A percentile compares a stretch with the other conserved stretches of the same genome.
Conservation (phyloP, 2,329 filamentous ascomycete species). For the Trichoderma arundinaceum region DNA sequence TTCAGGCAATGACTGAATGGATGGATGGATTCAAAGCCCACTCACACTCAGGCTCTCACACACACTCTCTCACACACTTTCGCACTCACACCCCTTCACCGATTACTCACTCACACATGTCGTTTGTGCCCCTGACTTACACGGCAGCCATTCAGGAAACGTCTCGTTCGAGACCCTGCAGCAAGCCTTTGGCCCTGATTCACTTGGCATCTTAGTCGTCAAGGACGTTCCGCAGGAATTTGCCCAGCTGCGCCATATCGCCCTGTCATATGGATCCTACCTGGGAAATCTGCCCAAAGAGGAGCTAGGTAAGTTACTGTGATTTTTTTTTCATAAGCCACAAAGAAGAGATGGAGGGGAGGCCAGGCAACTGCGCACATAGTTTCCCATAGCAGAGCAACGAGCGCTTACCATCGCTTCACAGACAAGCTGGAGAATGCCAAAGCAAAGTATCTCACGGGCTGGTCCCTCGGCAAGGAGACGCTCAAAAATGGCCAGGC, state of each 20-base stretch:
- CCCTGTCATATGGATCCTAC: constrained; percentile 87
- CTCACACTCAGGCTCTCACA: not conserved
- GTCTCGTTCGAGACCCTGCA: constrained; percentile 72
- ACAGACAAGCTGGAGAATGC: constrained; percentile 63
- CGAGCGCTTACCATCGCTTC: constrained; percentile 12
- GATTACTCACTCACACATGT: not conserved
- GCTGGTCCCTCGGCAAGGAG: constrained; percentile 84
- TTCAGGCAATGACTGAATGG: not conserved
- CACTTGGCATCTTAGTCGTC: constrained; percentile 91
- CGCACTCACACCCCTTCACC: not conserved
- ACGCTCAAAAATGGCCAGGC: constrained; percentile 77
- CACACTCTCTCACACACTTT: not conserved
- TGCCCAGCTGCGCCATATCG: constrained; percentile 68
- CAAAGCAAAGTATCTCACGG: constrained; percentile 67
- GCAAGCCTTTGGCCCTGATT: constrained; percentile 86
- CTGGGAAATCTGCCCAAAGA: constrained; percentile 77
- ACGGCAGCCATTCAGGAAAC: constrained; percentile 54
- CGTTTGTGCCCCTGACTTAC: constrained; percentile 14
- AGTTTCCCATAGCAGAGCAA: constrained; percentile 1
- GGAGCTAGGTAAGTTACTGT: constrained; percentile 67
- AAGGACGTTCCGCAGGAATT: constrained; percentile 80
- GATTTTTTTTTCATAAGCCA: not conserved
- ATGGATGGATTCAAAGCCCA: constrained; percentile 4
- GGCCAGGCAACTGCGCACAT: not conserved
- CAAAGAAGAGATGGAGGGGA: not conserved